Evolutionary conservation across 306 rosid genomes (phyloP), one percentile per base, ranked within the genome.

Genomic region (Carpinus fangiana): DNA sequence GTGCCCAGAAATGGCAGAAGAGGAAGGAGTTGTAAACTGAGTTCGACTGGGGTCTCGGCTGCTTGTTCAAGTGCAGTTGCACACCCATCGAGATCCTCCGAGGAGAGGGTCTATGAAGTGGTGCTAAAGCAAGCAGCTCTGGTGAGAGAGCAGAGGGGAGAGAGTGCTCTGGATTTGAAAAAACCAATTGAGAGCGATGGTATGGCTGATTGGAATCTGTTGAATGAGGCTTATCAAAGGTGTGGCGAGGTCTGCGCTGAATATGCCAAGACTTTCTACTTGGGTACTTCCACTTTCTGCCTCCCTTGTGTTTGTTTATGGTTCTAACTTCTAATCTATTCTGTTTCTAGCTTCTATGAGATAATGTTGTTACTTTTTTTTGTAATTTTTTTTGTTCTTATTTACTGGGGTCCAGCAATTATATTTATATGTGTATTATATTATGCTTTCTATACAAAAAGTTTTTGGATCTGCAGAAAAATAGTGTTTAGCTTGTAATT

Each of bases 201-300:
- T 31, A 4, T 82, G 23, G 72, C 70, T 70, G 78, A 87, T 84
- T 80, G 86, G 77, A 89, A 88, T 88, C 82, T 94, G 41, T 82
- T 94, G 84, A 85, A 65, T 80, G 84, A 79, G n/a, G 94, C 98
- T 21, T 94, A 89, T 84, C 87, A 89, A 77, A 87, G 98, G 9
- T 92, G 98, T 84, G 97, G 95, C 66, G 92, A 92, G 78, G 97
- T 94, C 21, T 94, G 98, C 75, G 94, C 98, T 77, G 98, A 94
- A 75, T 94, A 94, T 86, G 98, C 98, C 55, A 94, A 94, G 76
- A 94, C 98, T 5, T 94, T 94, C 82, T 92, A 92, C 81, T 82
- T 94, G 50, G 98, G 98, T 95, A 83, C 55, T 34, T 56, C 50
- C 50, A 53, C 76, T 20, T 5, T 41, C 34, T 18, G 12, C 60